Evolutionary conservation across 768 basidiomycete genomes (phyloP).

Genomic region (Psilocybe sp.): DNA sequence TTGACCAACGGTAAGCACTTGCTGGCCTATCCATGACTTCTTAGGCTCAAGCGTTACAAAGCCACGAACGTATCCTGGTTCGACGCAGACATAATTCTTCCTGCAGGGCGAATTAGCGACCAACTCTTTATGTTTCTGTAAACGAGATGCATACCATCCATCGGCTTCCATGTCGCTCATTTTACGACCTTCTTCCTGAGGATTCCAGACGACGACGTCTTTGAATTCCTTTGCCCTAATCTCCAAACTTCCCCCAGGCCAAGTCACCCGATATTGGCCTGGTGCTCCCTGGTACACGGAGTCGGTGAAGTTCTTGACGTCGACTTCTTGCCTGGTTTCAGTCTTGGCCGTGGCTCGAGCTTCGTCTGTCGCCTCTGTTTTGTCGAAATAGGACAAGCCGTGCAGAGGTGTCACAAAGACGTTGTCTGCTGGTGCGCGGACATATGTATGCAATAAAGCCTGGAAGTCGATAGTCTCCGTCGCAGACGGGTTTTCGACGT

Average conservation of each 20-base stretch:
- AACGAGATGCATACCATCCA: constrained; percentile 73
- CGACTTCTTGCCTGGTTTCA: constrained; percentile 62
- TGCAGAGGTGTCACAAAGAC: constrained; percentile 65
- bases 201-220: constrained; percentile 96
- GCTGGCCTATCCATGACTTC: constrained; percentile 74
- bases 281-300: constrained; percentile 71
- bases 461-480: constrained; percentile 76
- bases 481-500: constrained; percentile 69
- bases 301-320: constrained; percentile 68
- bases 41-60: constrained; percentile 64
- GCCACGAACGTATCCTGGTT: constrained; percentile 82
- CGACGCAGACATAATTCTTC: constrained; percentile 87
- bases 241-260: constrained; percentile 55
- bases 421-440: constrained; percentile 59
- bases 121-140: too few relatives aligned
- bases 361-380: constrained; percentile 61
- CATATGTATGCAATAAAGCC: constrained; percentile 89
- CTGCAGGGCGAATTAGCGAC: constrained; percentile 31
- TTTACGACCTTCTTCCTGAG: constrained; percentile 66
- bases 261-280: constrained; percentile 52
- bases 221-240: constrained; percentile 57
- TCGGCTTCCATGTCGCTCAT: constrained; percentile 88
- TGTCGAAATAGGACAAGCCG: constrained; percentile 73
- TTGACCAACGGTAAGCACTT: constrained; percentile 53
- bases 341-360: constrained; percentile 46